Evolutionary conservation across 1,139 yeast genomes (phyloP).

Genomic region (Saccharomyces pastorianus): DNA sequence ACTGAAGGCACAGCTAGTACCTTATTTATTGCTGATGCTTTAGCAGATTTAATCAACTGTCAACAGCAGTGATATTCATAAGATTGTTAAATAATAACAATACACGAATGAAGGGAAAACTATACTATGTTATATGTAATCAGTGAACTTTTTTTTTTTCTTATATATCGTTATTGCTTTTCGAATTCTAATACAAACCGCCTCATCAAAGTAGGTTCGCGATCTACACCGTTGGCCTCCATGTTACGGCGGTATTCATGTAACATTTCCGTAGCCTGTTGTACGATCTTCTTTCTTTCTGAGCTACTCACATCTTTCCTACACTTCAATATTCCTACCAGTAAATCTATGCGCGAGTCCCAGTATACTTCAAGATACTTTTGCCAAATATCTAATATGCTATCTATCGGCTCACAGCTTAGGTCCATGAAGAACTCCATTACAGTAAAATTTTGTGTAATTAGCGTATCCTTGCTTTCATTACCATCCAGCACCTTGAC

Average conservation of each 20-base stretch:
- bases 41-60: neutral
- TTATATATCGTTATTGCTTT: neutral
- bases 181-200: neutral
- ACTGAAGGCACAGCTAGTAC: neutral
- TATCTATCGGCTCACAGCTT: constrained; percentile 46
- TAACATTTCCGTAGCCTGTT: constrained; percentile 14
- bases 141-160: neutral
- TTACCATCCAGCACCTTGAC: constrained; percentile 37
- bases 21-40: neutral
- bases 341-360: constrained; percentile 59
- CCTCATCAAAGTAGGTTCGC: neutral
- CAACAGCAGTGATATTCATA: neutral
- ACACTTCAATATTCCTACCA: constrained; percentile 41
- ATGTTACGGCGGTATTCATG: neutral
- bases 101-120: neutral
- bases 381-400: constrained; percentile 52
- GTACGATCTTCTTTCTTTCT: constrained; percentile 18
- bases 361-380: constrained; percentile 50
- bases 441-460: constrained; percentile 44
- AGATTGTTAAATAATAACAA: neutral
- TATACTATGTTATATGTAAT: neutral
- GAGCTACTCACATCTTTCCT: constrained; percentile 35
- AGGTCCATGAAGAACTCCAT: constrained; percentile 69
- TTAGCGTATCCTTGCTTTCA: constrained; percentile 31
- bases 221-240: neutral